These are phyloP conservation scores for Rhododendron simsii DNA, from an alignment of 148 eudicot species.

Conservation along the genomic window DNA sequence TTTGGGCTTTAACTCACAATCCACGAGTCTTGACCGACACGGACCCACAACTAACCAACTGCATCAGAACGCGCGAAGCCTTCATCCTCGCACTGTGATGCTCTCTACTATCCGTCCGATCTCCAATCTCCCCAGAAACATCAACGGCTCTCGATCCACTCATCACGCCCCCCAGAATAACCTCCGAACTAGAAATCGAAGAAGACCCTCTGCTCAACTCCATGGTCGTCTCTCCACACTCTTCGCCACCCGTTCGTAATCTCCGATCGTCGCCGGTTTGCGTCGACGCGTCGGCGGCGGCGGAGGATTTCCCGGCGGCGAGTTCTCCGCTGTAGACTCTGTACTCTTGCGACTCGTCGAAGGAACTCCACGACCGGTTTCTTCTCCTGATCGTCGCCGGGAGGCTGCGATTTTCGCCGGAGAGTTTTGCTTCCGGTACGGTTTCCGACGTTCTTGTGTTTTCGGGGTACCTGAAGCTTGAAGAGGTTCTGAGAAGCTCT, in stretches of 20 bases:
- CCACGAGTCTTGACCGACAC: constrained; percentile 5
- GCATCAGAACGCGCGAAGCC: constrained; percentile 18
- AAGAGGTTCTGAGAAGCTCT: constrained; percentile 12
- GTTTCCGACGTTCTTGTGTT: background rate
- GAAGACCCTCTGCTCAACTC: constrained; percentile 18
- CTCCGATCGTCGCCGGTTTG: constrained; percentile 17
- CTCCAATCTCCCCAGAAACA: background rate
- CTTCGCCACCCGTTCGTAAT: background rate
- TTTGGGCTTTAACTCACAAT: background rate
- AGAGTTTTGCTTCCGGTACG: background rate
- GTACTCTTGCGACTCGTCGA: constrained; percentile 25
- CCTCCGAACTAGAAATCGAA: constrained; percentile 19
- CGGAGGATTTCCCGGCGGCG: constrained; percentile 8
- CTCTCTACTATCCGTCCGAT: constrained; percentile 6
- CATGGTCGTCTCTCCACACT: background rate
- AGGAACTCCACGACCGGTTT: constrained; percentile 31
- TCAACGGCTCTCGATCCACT: constrained; percentile 17
- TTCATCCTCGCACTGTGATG: constrained; percentile 14
- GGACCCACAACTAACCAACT: constrained; percentile 27
- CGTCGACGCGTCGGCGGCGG: constrained; percentile 25
- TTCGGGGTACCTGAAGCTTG: background rate
- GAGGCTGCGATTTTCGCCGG: background rate
- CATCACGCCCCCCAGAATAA: background rate
- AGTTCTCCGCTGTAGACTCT: constrained; percentile 17
- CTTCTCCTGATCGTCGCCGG: constrained; percentile 9